Evolutionary conservation across 2,329 filamentous ascomycete species (phyloP).

Genomic region (Dichotomopilus funicola): DNA sequence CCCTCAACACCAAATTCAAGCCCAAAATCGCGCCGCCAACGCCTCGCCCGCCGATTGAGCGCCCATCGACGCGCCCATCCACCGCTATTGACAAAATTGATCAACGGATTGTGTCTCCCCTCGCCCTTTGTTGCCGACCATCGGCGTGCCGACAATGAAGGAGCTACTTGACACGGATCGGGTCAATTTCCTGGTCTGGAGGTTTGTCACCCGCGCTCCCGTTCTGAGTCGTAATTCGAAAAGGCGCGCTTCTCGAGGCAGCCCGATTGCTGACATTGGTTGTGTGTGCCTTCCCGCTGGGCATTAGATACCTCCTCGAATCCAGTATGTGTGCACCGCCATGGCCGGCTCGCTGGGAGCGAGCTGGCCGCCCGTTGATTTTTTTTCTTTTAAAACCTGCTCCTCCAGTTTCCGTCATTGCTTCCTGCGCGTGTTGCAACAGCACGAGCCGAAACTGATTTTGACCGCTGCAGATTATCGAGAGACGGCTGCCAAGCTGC

Average conservation of each 20-base stretch:
- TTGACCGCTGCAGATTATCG: conserved; percentile 50
- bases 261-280: conserved; percentile 10
- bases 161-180: conserved; percentile 59
- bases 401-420: neutral
- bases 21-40: conserved; percentile 8
- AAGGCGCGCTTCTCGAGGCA: conserved; percentile 1
- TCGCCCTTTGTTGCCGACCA: conserved; percentile 17
- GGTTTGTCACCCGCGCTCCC: conserved; percentile 43
- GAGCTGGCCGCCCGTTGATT: conserved; percentile 9
- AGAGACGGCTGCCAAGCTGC: conserved; percentile 60
- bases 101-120: conserved; percentile 3
- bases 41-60: neutral
- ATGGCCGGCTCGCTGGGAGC: conserved; percentile 3
- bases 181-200: conserved; percentile 66
- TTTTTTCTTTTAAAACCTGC: neutral
- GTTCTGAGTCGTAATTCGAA: conserved; percentile 10
- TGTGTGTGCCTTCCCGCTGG: conserved; percentile 1
- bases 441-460: conserved; percentile 19
- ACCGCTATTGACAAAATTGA: neutral
- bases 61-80: conserved; percentile 7
- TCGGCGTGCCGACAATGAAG: conserved; percentile 42
- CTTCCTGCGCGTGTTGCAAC: conserved; percentile 6
- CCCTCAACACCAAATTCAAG: conserved; percentile 19
- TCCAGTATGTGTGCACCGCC: conserved; percentile 45
- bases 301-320: conserved; percentile 52